Evolutionary conservation across 768 basidiomycete genomes (phyloP), one percentile per base, ranked within the genome.

Genomic region (Botryobasidium botryosum): DNA sequence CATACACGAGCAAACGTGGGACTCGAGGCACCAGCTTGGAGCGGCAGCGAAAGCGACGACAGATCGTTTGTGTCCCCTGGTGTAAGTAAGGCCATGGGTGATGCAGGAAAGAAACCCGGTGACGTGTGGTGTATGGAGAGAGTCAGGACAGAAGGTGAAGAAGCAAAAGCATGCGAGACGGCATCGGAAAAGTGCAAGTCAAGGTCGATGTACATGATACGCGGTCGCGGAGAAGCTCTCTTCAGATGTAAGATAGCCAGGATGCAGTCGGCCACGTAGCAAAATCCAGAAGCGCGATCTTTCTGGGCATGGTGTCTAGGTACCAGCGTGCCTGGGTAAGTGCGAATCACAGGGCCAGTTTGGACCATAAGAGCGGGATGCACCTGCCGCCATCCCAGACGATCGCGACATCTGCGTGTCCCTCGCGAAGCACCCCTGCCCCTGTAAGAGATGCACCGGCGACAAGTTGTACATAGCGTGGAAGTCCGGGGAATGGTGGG

Each of bases 141-240:
- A 2, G 85, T 90, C 21, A 69, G 55, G 24, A 64, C 56, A 55
- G 62, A 48, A 56, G 66, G 61, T 20, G 54, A 53, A 1, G 68
- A 61, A 46, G 68, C 59, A 56, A 87, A 84, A 0, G 87, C 84
- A 31, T 80, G 70, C 0, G 81, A 79, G 36, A 91, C 86, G 0
- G 74, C 87, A 55, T 94, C 88, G 3, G 81, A 83, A 53, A 85
- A 88, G 58, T 96, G 91, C 2, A 94, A 66, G 57, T 96, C 91
- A 6, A 96, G 63, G 56, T 96, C 91, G 40, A 97, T 68, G 61
- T 94, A 94, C 73, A 96, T 75, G 8, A 90, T 68, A 2, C 81
- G 72, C 3, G 49, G 12, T 49, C 39, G 48, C 42, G 56, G 50
- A 1, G 53, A 51, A 4, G 62, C 49, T 17, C 67, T 67, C 51